These are phyloP conservation scores for Daldinia concentrica DNA, from an alignment of 495 filamentous ascomycete genomes.

Conservation along the genomic window DNA sequence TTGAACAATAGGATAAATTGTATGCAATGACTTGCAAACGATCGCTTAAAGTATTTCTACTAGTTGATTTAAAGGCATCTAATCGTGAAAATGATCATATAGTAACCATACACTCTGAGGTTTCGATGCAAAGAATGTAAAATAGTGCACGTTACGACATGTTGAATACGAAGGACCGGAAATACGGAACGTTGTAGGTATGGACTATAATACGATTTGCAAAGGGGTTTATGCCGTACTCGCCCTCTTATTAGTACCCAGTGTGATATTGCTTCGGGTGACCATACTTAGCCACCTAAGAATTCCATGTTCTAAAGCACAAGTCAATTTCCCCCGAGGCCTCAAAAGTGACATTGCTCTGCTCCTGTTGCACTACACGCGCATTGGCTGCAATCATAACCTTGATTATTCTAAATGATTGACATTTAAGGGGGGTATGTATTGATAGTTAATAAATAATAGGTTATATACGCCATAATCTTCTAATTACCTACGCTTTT, in stretches of 20 bases:
- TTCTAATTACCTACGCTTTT: not conserved
- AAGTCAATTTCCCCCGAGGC: not conserved
- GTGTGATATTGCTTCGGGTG: not conserved
- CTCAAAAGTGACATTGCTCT: not conserved
- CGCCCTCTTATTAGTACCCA: not conserved
- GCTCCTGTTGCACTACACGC: not conserved
- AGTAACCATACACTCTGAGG: not conserved
- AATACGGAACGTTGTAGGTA: too few relatives aligned
- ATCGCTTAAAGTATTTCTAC: not conserved
- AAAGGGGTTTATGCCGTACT: not conserved
- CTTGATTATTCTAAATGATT: not conserved
- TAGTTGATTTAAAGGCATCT: not conserved
- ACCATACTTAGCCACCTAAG: not conserved
- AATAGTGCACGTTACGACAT: not conserved
- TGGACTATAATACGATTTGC: not conserved
- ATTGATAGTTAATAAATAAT: too few relatives aligned
- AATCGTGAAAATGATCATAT: not conserved
- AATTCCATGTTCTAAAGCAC: not conserved
- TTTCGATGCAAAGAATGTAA: not conserved
- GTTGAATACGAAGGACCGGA: not conserved
- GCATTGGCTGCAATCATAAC: not conserved
- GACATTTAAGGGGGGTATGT: not conserved
- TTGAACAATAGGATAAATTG: not conserved
- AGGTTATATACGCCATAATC: too few relatives aligned
- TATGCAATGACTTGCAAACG: not conserved